Percentiles rank a stretch among this genome's conserved stretches.
phyloP scores from a whole-genome alignment of 345 rosid species.

The Citrus mangshanensis region DNA sequence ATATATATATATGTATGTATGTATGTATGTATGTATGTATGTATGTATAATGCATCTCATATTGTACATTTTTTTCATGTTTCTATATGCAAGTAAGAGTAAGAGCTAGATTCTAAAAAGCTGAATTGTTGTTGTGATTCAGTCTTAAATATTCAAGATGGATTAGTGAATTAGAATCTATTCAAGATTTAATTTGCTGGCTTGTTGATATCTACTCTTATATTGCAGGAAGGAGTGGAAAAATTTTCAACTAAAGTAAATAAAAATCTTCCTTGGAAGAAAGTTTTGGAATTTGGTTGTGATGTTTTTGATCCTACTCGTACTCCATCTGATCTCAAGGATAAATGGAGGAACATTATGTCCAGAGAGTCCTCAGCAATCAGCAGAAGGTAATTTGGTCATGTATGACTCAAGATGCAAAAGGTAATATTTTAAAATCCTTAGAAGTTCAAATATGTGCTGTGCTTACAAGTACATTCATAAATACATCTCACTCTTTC shows the following conservation, averaged over 20 bases:
- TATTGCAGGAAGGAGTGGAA: conserved; percentile 60
- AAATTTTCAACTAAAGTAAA: conserved; percentile 36
- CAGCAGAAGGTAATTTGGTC: not conserved
- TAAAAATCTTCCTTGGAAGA: conserved; percentile 81
- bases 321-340: conserved; percentile 67
- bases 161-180: not conserved
- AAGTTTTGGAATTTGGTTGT: conserved; percentile 65
- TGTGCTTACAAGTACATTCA: not conserved
- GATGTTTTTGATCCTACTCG: conserved; percentile 55
- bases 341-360: conserved; percentile 66
- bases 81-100: not conserved
- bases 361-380: conserved; percentile 14
- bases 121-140: not conserved
- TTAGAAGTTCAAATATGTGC: not conserved
- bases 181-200: not conserved
- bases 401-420: not conserved
- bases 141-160: not conserved
- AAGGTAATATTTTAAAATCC: conserved; percentile 1
- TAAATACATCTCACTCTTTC: not conserved
- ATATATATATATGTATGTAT: no score
- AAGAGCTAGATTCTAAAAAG: not conserved
- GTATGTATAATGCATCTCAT: not conserved
- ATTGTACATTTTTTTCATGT: not conserved
- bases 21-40: no score
- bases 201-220: not conserved